These are phyloP conservation scores for Ceratocystis papillata DNA, from an alignment of 2,329 filamentous ascomycete species.

Conservation along the genomic window DNA sequence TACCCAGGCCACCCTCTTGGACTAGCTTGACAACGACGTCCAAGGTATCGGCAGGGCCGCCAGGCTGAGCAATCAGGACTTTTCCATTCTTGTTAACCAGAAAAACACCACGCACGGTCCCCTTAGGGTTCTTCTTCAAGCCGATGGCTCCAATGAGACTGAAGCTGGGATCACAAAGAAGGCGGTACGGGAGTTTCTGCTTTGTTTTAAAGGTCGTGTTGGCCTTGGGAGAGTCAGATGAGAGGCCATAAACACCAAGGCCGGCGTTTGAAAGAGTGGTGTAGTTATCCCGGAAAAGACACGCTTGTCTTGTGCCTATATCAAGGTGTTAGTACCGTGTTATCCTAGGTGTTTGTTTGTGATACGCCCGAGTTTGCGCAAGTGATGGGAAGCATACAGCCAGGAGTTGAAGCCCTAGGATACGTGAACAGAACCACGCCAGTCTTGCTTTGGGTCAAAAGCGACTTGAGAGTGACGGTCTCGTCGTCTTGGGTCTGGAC, in stretches of 20 bases:
- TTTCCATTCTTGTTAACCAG: conserved; percentile 74
- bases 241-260: conserved; percentile 80
- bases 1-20: conserved; percentile 32
- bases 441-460: conserved; percentile 71
- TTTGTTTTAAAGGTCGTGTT: conserved; percentile 90
- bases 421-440: conserved; percentile 93
- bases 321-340: conserved; percentile 15
- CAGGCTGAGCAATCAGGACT: conserved; percentile 62
- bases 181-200: conserved; percentile 75
- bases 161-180: conserved; percentile 70
- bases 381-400: conserved; percentile 54
- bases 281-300: conserved; percentile 83
- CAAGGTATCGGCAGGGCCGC: conserved; percentile 59
- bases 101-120: conserved; percentile 78
- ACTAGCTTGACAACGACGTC: conserved; percentile 65
- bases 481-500: conserved; percentile 76
- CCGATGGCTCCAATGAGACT: conserved; percentile 76
- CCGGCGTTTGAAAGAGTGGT: conserved; percentile 63
- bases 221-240: conserved; percentile 74
- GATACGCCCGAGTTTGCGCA: background rate
- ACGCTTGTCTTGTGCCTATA: conserved; percentile 82
- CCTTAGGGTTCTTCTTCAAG: conserved; percentile 72
- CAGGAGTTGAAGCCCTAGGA: conserved; percentile 85
- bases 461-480: conserved; percentile 65
- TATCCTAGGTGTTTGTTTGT: background rate